Percentiles rank a stretch among this genome's conserved stretches.
These are phyloP conservation scores for Botryotinia globosa DNA, from an alignment of 2,329 filamentous ascomycete species.

Conservation along the genomic window DNA sequence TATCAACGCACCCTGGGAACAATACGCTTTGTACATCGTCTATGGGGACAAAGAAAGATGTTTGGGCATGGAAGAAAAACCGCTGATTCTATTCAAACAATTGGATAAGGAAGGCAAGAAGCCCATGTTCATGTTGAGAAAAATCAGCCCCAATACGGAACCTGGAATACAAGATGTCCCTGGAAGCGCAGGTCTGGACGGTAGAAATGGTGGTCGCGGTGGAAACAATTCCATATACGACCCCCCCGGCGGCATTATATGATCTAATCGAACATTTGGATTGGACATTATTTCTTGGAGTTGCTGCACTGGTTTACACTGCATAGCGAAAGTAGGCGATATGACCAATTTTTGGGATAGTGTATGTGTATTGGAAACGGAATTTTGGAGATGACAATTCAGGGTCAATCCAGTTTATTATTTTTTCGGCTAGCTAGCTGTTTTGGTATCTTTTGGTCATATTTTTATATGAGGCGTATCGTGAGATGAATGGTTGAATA, in stretches of 20 bases:
- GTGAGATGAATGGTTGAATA: slow-evolving; percentile 18
- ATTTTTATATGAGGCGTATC: slow-evolving; percentile 19
- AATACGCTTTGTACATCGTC: slow-evolving; percentile 97
- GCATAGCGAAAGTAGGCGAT: slow-evolving; percentile 18
- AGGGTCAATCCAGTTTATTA: slow-evolving; percentile 13
- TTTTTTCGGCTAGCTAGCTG: slow-evolving; percentile 2
- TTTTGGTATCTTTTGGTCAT: slow-evolving; percentile 15
- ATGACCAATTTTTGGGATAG: slow-evolving; percentile 14
- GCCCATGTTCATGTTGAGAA: slow-evolving; percentile 77
- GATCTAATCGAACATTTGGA: slow-evolving; percentile 19
- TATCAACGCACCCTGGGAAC: slow-evolving; percentile 95
- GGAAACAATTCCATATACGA: slow-evolving; percentile 29
- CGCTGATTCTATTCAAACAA: slow-evolving; percentile 94
- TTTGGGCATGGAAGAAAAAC: slow-evolving; percentile 86
- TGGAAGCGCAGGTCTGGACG: slow-evolving; percentile 23
- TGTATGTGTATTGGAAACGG: slow-evolving; percentile 21
- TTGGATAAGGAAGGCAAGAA: slow-evolving; percentile 96
- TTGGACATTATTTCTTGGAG: slow-evolving; percentile 16
- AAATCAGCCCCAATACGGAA: slow-evolving; percentile 34
- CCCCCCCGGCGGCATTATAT: slow-evolving; percentile 39
- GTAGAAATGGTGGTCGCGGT: slow-evolving; percentile 27
- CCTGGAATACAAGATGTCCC: slow-evolving; percentile 41
- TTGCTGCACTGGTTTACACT: slow-evolving; percentile 17
- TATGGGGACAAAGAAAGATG: slow-evolving; percentile 98
- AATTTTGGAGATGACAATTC: slow-evolving; percentile 11